These are phyloP conservation scores for Phytophthora tentaculata DNA, from an alignment of 352 stramenopile species.

Conservation along the genomic window DNA sequence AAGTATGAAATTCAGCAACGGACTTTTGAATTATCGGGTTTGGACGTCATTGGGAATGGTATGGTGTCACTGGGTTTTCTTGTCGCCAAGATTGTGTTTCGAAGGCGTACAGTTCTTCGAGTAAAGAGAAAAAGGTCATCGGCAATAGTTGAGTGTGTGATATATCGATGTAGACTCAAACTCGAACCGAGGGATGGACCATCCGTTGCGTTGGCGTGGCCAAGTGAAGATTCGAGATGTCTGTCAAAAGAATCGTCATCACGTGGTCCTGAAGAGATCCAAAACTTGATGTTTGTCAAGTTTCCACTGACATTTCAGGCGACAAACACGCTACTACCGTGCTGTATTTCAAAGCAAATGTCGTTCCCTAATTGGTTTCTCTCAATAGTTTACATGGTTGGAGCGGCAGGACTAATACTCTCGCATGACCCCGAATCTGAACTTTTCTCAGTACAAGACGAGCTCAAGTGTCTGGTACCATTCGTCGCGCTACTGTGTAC, in stretches of 20 bases:
- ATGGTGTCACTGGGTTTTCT: constrained; percentile 34
- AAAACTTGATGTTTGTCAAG: constrained; percentile 32
- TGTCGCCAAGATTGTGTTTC: constrained; percentile 36
- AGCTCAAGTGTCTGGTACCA: background rate
- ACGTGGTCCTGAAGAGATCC: constrained; percentile 20
- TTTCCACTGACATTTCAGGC: constrained; percentile 12
- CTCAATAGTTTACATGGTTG: constrained; percentile 1
- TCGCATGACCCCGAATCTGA: constrained; percentile 2
- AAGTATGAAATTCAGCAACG: constrained; percentile 22
- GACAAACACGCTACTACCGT: constrained; percentile 20
- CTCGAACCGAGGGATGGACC: constrained; percentile 3
- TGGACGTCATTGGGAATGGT: constrained; percentile 38
- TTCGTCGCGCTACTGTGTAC: constrained; percentile 3
- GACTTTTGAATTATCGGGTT: constrained; percentile 20
- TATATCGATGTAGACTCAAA: constrained; percentile 30
- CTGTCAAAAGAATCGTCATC: constrained; percentile 9
- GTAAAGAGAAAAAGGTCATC: constrained; percentile 7
- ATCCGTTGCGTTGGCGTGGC: background rate
- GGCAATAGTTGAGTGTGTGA: constrained; percentile 31
- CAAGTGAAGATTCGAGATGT: constrained; percentile 4
- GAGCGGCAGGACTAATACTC: constrained; percentile 16
- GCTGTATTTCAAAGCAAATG: background rate
- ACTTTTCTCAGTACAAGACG: background rate
- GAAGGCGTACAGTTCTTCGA: constrained; percentile 21
- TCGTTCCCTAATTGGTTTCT: constrained; percentile 5